Evolutionary conservation across 2,329 filamentous ascomycete genomes (phyloP), one percentile per base, ranked within the genome.

Genomic region (Fusarium agapanthi): DNA sequence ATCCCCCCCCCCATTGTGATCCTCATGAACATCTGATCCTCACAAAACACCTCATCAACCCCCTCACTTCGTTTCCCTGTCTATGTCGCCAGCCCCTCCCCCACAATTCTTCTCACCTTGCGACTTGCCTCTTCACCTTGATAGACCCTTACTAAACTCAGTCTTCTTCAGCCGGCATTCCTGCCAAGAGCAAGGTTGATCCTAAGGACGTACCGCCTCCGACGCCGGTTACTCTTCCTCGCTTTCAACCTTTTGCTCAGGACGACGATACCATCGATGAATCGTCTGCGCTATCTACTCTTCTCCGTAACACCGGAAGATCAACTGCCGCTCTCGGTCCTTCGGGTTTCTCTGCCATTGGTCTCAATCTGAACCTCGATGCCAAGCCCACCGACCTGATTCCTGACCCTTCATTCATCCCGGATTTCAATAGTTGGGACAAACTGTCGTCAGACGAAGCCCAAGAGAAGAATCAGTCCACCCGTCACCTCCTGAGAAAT

Each of bases 201-300:
- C 85, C 86, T 26, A 85, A 86, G 74, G 83, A 89, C 67, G 83
- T 90, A 18, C 88, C 88, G n/a, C 84, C 86, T 43, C 84, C 88
- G 48, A 90, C 88, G 13, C 86, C 88, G 26, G 77, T 90, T 72
- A 83, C 80, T 71, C 83, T 90, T 47, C 88, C 89, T 59, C 79
- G 80, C 40, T 83, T 82, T 62, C 82, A 83, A 66, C 82, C 82
- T n/a, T 80, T 80, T 63, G 78, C 81, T 30, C 71, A 78, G 22
- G 77, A 81, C 64, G 78, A 80, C 58, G 74, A 73, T 41, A 45
- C 72, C 22, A 34, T 81, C 32, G 75, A 80, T 40, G 64, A 76
- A 32, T 66, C 80, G 7, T 72, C 79, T 44, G 84, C 85, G 30
- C 77, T 91, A 56, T 83, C 88, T 24, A 78, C 82, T 53, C 78